Percentiles rank a stretch among this genome's conserved stretches.
Evolutionary conservation across 768 basidiomycete species (phyloP).

Genomic region (Amanita jacksonii): DNA sequence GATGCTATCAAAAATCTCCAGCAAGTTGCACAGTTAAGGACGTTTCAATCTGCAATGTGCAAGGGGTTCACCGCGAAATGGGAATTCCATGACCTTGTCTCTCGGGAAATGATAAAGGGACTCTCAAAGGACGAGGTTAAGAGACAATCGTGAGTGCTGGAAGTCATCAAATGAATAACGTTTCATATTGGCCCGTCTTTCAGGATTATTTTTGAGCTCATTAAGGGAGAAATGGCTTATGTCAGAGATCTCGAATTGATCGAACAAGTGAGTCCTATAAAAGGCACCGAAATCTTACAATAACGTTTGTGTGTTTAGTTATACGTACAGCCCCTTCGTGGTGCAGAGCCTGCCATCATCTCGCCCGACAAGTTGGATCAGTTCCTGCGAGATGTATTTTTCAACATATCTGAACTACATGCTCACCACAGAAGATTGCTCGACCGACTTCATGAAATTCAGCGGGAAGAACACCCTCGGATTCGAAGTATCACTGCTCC

Average conservation of each 20-base stretch:
- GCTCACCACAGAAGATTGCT: conserved; percentile 69
- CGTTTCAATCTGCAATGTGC: conserved; percentile 88
- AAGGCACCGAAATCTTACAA: neutral
- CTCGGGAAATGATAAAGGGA: conserved; percentile 48
- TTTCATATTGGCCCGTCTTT: neutral
- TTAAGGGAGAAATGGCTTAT: conserved; percentile 93
- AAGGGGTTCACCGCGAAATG: conserved; percentile 71
- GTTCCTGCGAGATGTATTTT: conserved; percentile 84
- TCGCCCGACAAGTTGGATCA: conserved; percentile 55
- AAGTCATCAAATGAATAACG: neutral
- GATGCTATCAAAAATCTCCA: conserved; percentile 78
- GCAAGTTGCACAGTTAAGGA: conserved; percentile 69
- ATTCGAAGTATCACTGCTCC: conserved; percentile 77
- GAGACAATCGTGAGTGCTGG: conserved; percentile 64
- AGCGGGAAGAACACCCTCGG: conserved; percentile 77
- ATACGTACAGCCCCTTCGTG: conserved; percentile 68
- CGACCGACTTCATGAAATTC: conserved; percentile 75
- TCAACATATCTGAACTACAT: conserved; percentile 74
- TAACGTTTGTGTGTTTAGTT: conserved; percentile 38
- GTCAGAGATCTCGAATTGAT: conserved; percentile 88
- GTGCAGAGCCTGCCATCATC: conserved; percentile 70
- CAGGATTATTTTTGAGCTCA: conserved; percentile 89
- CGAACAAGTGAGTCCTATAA: conserved; percentile 44
- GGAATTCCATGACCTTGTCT: conserved; percentile 87
- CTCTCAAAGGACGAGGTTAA: conserved; percentile 71